Evolutionary conservation across 805 yeast species (phyloP).

Genomic region (Saccharomycopsis fermentans): DNA sequence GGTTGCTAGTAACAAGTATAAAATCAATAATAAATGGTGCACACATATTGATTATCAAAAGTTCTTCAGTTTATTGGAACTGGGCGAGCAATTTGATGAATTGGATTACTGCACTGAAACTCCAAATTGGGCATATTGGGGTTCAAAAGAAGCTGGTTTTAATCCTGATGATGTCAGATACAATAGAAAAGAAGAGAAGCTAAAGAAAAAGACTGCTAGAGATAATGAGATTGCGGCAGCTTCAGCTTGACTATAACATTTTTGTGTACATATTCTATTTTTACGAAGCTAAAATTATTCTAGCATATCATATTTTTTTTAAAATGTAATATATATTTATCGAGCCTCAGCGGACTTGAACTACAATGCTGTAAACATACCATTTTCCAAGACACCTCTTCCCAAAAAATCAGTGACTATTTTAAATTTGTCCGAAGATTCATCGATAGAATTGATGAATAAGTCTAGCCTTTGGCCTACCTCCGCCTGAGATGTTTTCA

Average conservation of each 20-base stretch:
- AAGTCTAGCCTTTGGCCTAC: slow-evolving; percentile 52
- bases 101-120: slow-evolving; percentile 75
- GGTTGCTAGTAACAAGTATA: slow-evolving; percentile 66
- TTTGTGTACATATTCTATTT: too few relatives aligned
- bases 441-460: slow-evolving; percentile 47
- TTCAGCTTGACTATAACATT: not conserved
- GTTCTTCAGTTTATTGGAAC: slow-evolving; percentile 59
- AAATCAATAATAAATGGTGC: slow-evolving; percentile 65
- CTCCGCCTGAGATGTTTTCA: slow-evolving; percentile 50
- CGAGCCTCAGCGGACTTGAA: not conserved
- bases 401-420: slow-evolving; percentile 77
- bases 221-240: not conserved
- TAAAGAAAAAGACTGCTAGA: slow-evolving; percentile 28
- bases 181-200: slow-evolving; percentile 52
- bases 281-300: too few relatives aligned
- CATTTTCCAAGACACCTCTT: slow-evolving; percentile 65
- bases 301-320: not conserved
- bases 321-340: too few relatives aligned
- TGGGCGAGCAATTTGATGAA: slow-evolving; percentile 61
- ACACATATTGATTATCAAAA: slow-evolving; percentile 79
- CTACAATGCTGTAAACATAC: not conserved
- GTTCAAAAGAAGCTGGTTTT: slow-evolving; percentile 77
- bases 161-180: slow-evolving; percentile 73
- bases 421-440: slow-evolving; percentile 42
- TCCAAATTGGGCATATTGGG: slow-evolving; percentile 88